Conservation (phyloP, 495 filamentous ascomycete species). For the Penicillium bovifimosum region DNA sequence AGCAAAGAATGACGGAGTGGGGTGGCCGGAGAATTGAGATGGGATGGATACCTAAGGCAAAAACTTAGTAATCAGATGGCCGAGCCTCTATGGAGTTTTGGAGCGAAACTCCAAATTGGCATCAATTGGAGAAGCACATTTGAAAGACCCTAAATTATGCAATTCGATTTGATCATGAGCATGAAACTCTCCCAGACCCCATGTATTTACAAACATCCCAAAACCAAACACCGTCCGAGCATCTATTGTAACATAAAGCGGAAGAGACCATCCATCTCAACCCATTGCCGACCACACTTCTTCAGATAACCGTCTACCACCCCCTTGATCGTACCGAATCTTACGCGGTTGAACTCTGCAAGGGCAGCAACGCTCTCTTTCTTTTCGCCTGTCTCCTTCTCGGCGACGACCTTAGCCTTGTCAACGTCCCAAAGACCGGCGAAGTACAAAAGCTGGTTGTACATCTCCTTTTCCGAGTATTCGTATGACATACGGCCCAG, state of each 20-base stretch:
- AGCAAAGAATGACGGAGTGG: slow-evolving; percentile 4
- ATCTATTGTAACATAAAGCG: slow-evolving; percentile 51
- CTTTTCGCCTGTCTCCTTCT: slow-evolving; percentile 40
- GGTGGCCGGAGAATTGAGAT: background rate
- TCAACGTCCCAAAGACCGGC: slow-evolving; percentile 83
- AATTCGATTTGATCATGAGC: slow-evolving; percentile 12
- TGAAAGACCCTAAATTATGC: slow-evolving; percentile 15
- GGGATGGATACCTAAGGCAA: no score
- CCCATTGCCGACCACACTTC: slow-evolving; percentile 92
- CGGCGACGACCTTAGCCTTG: slow-evolving; percentile 55
- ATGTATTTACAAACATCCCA: slow-evolving; percentile 23
- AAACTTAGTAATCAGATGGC: no score
- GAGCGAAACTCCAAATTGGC: background rate
- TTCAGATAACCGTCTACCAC: slow-evolving; percentile 85
- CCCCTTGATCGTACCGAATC: slow-evolving; percentile 69
- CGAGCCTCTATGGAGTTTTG: no score
- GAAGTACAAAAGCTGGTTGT: slow-evolving; percentile 93
- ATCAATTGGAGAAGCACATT: background rate
- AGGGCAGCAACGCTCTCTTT: slow-evolving; percentile 63
- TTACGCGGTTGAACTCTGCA: slow-evolving; percentile 68
- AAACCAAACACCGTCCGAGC: slow-evolving; percentile 16
- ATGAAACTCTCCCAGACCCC: slow-evolving; percentile 5
- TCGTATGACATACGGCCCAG: slow-evolving; percentile 85
- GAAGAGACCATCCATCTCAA: slow-evolving; percentile 92
- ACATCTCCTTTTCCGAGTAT: slow-evolving; percentile 79